These are phyloP conservation scores for Colletotrichum coccodes DNA, from an alignment of 2,329 filamentous ascomycete species.

Conservation along the genomic window DNA sequence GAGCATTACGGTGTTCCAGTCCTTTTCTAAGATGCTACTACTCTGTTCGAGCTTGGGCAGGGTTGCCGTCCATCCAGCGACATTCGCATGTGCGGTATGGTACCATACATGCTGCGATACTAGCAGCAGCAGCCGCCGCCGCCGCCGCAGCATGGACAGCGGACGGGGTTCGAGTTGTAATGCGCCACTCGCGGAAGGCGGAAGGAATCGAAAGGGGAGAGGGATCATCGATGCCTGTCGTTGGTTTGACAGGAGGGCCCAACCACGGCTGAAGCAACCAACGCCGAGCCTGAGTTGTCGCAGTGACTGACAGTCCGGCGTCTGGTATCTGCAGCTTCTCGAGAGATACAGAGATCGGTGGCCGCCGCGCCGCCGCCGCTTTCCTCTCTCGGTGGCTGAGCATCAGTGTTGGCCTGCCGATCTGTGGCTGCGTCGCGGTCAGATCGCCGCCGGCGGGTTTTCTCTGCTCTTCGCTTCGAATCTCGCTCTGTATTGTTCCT, in stretches of 20 bases:
- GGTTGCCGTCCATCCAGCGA: neutral
- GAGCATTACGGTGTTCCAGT: neutral
- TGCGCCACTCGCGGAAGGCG: constrained; percentile 14
- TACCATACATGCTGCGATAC: no score
- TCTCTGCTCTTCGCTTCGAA: neutral
- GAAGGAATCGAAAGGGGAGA: neutral
- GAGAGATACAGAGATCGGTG: neutral
- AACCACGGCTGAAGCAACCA: neutral
- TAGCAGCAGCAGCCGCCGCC: neutral
- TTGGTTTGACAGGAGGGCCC: neutral
- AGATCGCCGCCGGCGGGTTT: neutral
- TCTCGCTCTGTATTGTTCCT: neutral
- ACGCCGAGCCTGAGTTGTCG: neutral
- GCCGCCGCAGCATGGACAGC: neutral
- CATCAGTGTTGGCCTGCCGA: neutral
- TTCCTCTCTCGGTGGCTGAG: constrained; percentile 9
- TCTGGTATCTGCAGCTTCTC: neutral
- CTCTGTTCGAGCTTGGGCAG: neutral
- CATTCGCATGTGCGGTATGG: neutral
- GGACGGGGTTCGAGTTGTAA: neutral
- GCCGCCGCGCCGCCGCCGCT: constrained; percentile 4
- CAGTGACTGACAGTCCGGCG: neutral
- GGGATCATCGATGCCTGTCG: constrained; percentile 2
- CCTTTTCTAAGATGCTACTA: neutral
- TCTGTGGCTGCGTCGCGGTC: constrained; percentile 20